Conservation (phyloP, 768 basidiomycete species). For the Lentinula sp. region DNA sequence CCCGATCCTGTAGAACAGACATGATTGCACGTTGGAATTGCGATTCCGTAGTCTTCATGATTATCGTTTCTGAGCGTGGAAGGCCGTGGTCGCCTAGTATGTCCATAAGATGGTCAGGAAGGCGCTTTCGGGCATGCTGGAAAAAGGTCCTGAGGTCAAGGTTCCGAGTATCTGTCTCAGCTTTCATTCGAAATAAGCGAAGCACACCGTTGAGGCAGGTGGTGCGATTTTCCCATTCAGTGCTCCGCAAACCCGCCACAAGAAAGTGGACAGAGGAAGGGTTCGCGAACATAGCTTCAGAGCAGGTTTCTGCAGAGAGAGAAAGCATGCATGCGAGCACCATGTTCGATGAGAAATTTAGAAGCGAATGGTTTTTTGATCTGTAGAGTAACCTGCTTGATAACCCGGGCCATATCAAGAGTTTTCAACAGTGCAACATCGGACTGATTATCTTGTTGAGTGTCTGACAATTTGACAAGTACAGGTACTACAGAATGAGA, state of each 20-base stretch:
- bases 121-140: conserved; percentile 34
- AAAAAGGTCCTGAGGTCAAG: conserved; percentile 42
- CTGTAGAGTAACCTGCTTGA: conserved; percentile 36
- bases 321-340: neutral
- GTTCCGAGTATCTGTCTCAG: conserved; percentile 37
- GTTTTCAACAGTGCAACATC: conserved; percentile 22
- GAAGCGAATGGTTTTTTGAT: conserved; percentile 37
- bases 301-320: conserved; percentile 35
- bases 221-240: conserved; percentile 47
- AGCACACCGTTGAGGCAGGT: conserved; percentile 48
- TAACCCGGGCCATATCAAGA: conserved; percentile 36
- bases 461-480: conserved; percentile 23
- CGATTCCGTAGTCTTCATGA: too few species aligned
- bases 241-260: conserved; percentile 49
- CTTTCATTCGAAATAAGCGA: conserved; percentile 36
- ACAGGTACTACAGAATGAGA: conserved; percentile 45
- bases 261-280: conserved; percentile 43
- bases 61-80: too few species aligned
- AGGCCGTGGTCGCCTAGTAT: too few species aligned
- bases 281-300: conserved; percentile 35
- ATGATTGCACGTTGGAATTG: too few species aligned
- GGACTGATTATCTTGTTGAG: conserved; percentile 33
- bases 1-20: too few species aligned
- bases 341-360: conserved; percentile 41
- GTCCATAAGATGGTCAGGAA: conserved; percentile 15